A percentile compares a stretch with the other conserved stretches of the same genome.
Evolutionary conservation across 164 flowering plant species (phyloP).

Genomic region (Dillenia turbinata): DNA sequence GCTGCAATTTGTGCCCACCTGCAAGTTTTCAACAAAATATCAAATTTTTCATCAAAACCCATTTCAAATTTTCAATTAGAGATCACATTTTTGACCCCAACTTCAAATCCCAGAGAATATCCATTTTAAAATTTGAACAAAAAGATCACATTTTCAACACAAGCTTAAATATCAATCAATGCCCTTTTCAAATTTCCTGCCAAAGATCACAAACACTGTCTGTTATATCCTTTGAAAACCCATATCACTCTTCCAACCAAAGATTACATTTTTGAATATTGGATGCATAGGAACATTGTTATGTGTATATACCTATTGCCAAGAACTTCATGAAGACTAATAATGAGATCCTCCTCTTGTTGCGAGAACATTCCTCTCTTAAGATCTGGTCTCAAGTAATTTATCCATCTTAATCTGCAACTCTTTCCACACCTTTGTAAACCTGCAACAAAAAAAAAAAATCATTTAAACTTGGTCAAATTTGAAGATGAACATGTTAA

Average conservation of each 20-base stretch:
- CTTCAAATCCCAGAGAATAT: not conserved
- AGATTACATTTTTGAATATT: too few species aligned
- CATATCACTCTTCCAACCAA: too few species aligned
- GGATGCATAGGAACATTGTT: too few species aligned
- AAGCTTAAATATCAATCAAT: too few species aligned
- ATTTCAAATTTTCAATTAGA: too few species aligned
- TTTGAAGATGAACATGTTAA: not conserved
- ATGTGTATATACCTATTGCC: constrained; percentile 63
- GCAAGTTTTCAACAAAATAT: constrained; percentile 6
- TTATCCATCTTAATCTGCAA: constrained; percentile 87
- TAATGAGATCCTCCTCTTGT: constrained; percentile 73
- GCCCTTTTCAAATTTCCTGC: not conserved
- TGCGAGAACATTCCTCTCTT: constrained; percentile 87
- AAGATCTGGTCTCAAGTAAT: constrained; percentile 84
- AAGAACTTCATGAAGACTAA: constrained; percentile 70
- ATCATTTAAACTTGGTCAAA: not conserved
- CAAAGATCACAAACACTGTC: not conserved
- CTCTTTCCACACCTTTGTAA: constrained; percentile 89
- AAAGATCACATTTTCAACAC: not conserved
- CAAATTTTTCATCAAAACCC: not conserved
- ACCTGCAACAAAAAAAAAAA: constrained; percentile 33
- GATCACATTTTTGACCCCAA: too few species aligned
- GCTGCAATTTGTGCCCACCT: constrained; percentile 98
- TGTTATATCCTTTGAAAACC: not conserved
- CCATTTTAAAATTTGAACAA: not conserved